Base-by-base conservation (phyloP, 176 grass and related monocot genomes). In the Oryza longistaminata region DNA sequence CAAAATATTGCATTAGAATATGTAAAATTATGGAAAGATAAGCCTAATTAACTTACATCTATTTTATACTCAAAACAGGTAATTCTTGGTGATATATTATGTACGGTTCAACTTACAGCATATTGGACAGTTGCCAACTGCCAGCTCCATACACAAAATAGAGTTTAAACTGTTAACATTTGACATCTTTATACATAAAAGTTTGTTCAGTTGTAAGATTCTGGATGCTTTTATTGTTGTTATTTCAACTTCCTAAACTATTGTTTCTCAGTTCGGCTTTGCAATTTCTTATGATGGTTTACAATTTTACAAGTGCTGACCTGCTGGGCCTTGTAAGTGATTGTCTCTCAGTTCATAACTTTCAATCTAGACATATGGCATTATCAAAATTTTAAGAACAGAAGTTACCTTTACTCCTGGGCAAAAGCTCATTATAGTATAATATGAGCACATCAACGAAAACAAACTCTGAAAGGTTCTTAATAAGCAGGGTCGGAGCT, bases 361-460 rank as follows among this genome's bases (percentile, higher is more conserved):
- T 7, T 71, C 42, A 34, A 71, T 76, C 64, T 60, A 81, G 50
- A 71, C 19, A 81, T 14, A 24, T 62, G 58, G n/a, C 9, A 65
- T 44, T 7, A 34, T 58, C 74, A 78, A 49, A n/a, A 19, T 77
- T 80, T 70, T 16, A 69, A 83, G 75, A 78, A 86, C 55, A 67
- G 46, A 68, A 46, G 82, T 86, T 87, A 94, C 93, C 87, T 91
- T 92, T 78, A 88, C 88, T 86, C 77, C 88, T n/a, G 88, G 85
- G 69, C 64, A 83, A 80, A 94, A 99, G 76, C 87, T 99, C 90
- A 99, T 88, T 74, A 99, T 96, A 79, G 88, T 89, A 75, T 95
- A 93, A 84, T 94, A 99, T 75, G 96, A 99, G 75, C 86, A 87
- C 86, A 99, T 99, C 77, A 95, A 88, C 66, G 73, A 90, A 94